Percentiles rank a stretch among this genome's conserved stretches.
These are phyloP conservation scores for Pythium plurisporium DNA, from an alignment of 352 stramenopile species.

Conservation along the genomic window DNA sequence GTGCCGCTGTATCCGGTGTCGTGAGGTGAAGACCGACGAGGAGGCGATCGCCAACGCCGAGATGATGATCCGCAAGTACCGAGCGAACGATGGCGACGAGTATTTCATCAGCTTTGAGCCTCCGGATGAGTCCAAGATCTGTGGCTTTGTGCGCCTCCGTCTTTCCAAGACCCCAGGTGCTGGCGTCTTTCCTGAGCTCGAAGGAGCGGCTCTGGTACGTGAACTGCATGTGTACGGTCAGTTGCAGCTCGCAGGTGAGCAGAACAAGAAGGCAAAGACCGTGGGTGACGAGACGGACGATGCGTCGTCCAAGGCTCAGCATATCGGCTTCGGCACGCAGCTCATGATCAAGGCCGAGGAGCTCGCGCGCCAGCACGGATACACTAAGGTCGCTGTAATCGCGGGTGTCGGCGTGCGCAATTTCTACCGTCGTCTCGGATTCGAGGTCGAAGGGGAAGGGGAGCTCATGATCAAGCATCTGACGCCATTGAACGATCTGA, in stretches of 20 bases:
- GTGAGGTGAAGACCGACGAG: conserved; percentile 89
- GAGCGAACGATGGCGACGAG: conserved; percentile 82
- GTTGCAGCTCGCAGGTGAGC: conserved; percentile 51
- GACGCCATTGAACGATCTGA: not conserved
- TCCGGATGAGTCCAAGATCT: conserved; percentile 85
- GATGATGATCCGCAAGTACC: conserved; percentile 75
- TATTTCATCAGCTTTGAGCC: conserved; percentile 93
- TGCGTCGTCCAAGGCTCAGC: conserved; percentile 64
- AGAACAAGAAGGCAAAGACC: conserved; percentile 33
- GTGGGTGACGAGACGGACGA: conserved; percentile 4
- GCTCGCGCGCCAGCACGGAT: conserved; percentile 64
- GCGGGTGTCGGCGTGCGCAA: conserved; percentile 88
- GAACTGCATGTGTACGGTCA: conserved; percentile 92
- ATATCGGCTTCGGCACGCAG: conserved; percentile 86
- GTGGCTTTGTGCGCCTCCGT: conserved; percentile 86
- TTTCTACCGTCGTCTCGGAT: conserved; percentile 88
- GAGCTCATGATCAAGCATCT: conserved; percentile 88
- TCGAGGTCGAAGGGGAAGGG: conserved; percentile 80
- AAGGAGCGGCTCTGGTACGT: conserved; percentile 79
- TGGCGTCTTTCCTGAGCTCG: conserved; percentile 69
- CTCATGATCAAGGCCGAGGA: conserved; percentile 82
- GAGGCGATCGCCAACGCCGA: conserved; percentile 65
- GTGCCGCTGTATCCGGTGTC: conserved; percentile 90
- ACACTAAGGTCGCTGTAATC: conserved; percentile 86
- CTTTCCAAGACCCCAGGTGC: conserved; percentile 63